phyloP scores from a whole-genome alignment of 2,329 filamentous ascomycete genomes.

The Coniochaeta sp. region DNA sequence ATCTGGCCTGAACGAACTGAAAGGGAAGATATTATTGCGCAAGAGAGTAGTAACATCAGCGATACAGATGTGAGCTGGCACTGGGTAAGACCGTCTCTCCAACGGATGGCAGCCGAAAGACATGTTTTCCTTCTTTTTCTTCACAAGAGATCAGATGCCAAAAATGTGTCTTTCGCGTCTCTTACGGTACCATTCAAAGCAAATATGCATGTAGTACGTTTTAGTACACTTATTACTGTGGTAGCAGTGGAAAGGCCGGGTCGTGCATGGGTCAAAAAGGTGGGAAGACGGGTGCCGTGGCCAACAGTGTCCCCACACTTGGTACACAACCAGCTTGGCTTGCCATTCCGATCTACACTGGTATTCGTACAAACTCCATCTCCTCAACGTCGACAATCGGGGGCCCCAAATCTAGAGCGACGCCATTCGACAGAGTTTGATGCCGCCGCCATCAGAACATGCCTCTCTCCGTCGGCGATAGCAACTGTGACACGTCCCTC shows the following conservation, averaged over 20 bases:
- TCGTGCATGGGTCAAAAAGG: not conserved
- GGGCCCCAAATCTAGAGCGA: not conserved
- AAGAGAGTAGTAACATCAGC: too few relatives aligned
- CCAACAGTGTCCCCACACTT: not conserved
- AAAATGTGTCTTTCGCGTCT: not conserved
- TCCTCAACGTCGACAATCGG: not conserved
- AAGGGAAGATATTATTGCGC: too few relatives aligned
- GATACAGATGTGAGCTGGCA: too few relatives aligned
- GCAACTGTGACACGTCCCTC: constrained; percentile 7
- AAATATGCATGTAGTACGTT: too few relatives aligned
- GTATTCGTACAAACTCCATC: constrained; percentile 1
- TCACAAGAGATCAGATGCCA: not conserved
- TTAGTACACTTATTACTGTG: too few relatives aligned
- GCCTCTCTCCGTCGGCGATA: constrained; percentile 1
- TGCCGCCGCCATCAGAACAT: not conserved
- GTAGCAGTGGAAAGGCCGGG: too few relatives aligned
- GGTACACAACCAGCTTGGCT: not conserved
- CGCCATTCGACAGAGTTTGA: not conserved
- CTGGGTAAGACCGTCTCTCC: not conserved
- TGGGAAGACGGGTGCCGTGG: not conserved
- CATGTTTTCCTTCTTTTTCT: not conserved
- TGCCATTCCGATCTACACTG: not conserved
- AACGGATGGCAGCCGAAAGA: not conserved
- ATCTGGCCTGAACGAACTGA: too few relatives aligned
- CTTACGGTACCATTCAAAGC: too few relatives aligned